Base-by-base conservation (phyloP, 148 eudicot genomes). In the Nyssa sinensis region DNA sequence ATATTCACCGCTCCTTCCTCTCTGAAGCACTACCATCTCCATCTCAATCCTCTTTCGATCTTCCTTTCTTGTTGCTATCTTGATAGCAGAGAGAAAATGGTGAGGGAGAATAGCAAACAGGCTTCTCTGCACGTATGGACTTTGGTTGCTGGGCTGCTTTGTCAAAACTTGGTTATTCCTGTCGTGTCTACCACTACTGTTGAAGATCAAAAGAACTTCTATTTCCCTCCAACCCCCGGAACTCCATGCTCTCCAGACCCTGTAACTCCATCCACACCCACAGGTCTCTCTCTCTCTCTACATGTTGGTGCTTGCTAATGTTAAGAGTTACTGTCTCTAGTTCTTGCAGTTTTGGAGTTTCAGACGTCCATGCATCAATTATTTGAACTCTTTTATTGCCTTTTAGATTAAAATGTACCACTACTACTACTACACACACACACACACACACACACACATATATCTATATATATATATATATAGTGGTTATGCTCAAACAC, bases 161-260 rank as follows among this genome's bases (percentile, higher is more conserved):
- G 78, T 23, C 86, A 83, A 55, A 83, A 78, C 80, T 78, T 86
- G 81, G 64, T 80, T 41, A 71, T 80, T 74, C 72, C 78, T 62
- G 82, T 79, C 55, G 60, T 69, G 62, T 82, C 81, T 39, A 32
- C 65, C 8, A 63, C 81, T 13, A 71, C 25, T 70, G 33, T 77
- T 27, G 75, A 69, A 21, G 81, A 81, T 66, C 80, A 84, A 67
- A 84, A 81, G 65, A 84, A 33, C 79, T 79, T 51, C 47, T 76
- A 73, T 53, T 32, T 1, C 19, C 12, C 78, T 62, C 82, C 81
- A 19, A 75, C 69, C 77, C 84, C 82, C 0, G 11, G 61, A 62
- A 30, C 66, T n/a, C n/a, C n/a, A n/a, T n/a, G n/a, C n/a, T n/a
- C n/a, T n/a, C n/a, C n/a, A n/a, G n/a, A n/a, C n/a, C n/a, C n/a